Base-by-base conservation (phyloP, 805 yeast genomes). In the Saturnispora galanensis region DNA sequence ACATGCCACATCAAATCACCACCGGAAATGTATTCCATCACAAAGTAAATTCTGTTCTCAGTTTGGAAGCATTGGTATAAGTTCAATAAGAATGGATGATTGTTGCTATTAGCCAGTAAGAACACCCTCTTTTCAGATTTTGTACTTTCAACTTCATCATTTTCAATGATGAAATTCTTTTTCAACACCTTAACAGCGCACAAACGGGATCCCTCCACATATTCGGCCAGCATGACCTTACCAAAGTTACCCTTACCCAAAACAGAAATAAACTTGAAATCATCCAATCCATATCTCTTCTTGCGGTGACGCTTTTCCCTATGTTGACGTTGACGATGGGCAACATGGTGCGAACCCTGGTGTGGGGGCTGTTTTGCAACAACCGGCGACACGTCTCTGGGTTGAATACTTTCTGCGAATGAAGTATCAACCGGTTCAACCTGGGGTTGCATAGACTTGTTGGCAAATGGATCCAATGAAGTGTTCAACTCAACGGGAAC, bases 1-100 rank as follows among this genome's bases (percentile, higher is more conserved):
- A 93, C 94, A 62, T 93, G 99, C 95, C 96, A 89, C 98, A 93
- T 93, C 58, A 93, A 74, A 67, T 93, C 99, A 63, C 99, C 99
- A 47, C 98, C 99, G 16, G 94, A 81, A 42, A 93, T 82, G 59
- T 88, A 93, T 63, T 93, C 97, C 99, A 93, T 93, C 12, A 95
- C 98, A 67, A 93, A 93, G 63, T 93, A 93, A 35, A 93, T 84
- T 59, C 98, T 78, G 60, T 94, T 93, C 54, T 93, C 98, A 0
- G 98, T 93, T 66, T 93, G 99, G 74, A 93, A 93, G 56, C 97
- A 89, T 58, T 96, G 93, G 60, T 81, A 90, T 50, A 93, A 69
- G 56, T 88, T 88, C 54, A 93, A 73, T 59, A 93, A 71, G 66
- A 93, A 93, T 35, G 99, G 99, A 68, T 93, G 97, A 53, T 76